phyloP scores from a whole-genome alignment of 108 stramenopile species.

The Nitzschia inconspicua region DNA sequence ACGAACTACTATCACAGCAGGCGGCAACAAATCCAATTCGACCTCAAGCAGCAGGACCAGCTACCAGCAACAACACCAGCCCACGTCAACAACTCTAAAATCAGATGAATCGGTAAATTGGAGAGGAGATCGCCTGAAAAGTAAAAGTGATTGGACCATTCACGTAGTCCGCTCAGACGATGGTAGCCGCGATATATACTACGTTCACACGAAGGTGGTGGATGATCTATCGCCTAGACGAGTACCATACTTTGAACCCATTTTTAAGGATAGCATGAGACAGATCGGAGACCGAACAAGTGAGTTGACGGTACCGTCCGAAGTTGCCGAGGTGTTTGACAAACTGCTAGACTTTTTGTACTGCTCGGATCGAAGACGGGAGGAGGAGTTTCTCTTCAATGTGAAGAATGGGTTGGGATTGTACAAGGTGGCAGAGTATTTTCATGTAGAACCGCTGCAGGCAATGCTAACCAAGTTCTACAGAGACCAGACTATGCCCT shows the following conservation, averaged over 20 bases:
- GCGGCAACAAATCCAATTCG: too few species aligned
- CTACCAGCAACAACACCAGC: too few species aligned
- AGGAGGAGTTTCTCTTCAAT: conserved; percentile 1
- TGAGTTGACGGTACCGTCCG: background rate
- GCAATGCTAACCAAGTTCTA: background rate
- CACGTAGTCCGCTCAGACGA: background rate
- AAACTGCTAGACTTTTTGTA: conserved; percentile 11
- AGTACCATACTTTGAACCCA: conserved; percentile 8
- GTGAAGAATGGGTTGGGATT: background rate
- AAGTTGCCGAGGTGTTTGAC: conserved; percentile 4
- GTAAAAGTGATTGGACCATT: conserved; percentile 22
- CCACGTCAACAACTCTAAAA: too few species aligned
- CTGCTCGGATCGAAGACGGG: background rate
- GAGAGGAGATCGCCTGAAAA: conserved; percentile 1
- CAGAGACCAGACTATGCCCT: background rate
- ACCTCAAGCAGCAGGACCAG: too few species aligned
- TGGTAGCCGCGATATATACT: conserved; percentile 1
- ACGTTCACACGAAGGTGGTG: conserved; percentile 8
- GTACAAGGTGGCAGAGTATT: conserved; percentile 4
- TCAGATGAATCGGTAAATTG: too few species aligned
- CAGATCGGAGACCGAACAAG: conserved; percentile 1
- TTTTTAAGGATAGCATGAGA: conserved; percentile 3
- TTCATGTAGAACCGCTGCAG: background rate
- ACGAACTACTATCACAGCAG: too few species aligned
- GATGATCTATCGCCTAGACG: background rate